Percentiles rank a stretch among this genome's conserved stretches.
phyloP scores from a whole-genome alignment of 2,329 filamentous ascomycete species.

The Neospermospora avenae region DNA sequence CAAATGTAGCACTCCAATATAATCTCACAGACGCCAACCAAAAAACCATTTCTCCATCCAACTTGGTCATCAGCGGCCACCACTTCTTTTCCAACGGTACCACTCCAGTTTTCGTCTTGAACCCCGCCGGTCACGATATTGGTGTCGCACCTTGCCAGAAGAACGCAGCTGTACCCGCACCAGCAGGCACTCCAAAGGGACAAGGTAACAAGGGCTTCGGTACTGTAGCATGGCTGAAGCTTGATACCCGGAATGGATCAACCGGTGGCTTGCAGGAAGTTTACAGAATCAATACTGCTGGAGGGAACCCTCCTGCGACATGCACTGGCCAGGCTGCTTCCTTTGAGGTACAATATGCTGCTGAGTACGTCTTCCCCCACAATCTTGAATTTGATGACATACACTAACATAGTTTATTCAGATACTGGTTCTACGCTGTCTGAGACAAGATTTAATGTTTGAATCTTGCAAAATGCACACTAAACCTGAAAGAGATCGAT shows the following conservation, averaged over 20 bases:
- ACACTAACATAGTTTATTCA: slow-evolving; percentile 14
- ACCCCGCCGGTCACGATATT: slow-evolving; percentile 52
- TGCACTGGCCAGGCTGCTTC: slow-evolving; percentile 61
- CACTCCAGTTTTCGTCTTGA: slow-evolving; percentile 78
- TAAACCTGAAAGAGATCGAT: not conserved
- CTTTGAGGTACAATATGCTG: slow-evolving; percentile 77
- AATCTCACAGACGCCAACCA: slow-evolving; percentile 44
- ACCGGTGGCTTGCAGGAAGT: slow-evolving; percentile 68
- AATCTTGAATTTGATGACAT: not conserved
- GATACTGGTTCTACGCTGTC: slow-evolving; percentile 33
- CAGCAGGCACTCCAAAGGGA: slow-evolving; percentile 56
- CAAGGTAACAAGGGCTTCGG: slow-evolving; percentile 54
- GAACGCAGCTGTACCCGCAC: slow-evolving; percentile 58
- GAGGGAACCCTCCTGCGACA: slow-evolving; percentile 70
- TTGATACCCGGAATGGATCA: slow-evolving; percentile 53
- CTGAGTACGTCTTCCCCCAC: slow-evolving; percentile 65
- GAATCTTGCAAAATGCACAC: not conserved
- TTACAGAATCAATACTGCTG: slow-evolving; percentile 81
- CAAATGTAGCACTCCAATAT: slow-evolving; percentile 66
- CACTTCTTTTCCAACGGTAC: slow-evolving; percentile 75
- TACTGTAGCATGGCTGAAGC: slow-evolving; percentile 78
- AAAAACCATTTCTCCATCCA: slow-evolving; percentile 50
- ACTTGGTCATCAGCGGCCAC: slow-evolving; percentile 65
- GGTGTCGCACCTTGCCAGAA: slow-evolving; percentile 63
- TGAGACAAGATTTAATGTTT: not conserved